phyloP scores from a whole-genome alignment of 2,329 filamentous ascomycete genomes.

The Neoascochyta sp. region DNA sequence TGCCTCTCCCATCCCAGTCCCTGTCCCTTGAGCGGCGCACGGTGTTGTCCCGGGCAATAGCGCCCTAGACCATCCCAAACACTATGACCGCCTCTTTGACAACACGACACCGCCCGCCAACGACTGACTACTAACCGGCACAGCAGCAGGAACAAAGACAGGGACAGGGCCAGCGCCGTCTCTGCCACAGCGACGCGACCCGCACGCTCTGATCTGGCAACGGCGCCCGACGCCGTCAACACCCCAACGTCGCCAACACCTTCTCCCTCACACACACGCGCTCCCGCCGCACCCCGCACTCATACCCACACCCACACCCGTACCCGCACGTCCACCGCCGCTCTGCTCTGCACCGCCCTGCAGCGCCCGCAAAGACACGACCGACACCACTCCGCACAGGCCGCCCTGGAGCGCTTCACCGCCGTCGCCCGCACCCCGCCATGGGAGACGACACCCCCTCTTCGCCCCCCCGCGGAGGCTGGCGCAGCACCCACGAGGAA shows the following conservation, averaged over 20 bases:
- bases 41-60: slow-evolving; percentile 5
- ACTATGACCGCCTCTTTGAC: slow-evolving; percentile 13
- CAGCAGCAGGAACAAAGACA: no score
- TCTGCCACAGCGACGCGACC: slow-evolving; percentile 5
- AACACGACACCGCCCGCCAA: slow-evolving; percentile 20
- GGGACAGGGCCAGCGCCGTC: slow-evolving; percentile 20
- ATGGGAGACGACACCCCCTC: slow-evolving; percentile 27
- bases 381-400: no score
- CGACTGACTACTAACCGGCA: slow-evolving; percentile 33
- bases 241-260: slow-evolving; percentile 21
- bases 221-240: slow-evolving; percentile 28
- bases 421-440: slow-evolving; percentile 31
- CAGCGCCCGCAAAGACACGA: no score
- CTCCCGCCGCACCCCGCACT: no score
- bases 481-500: slow-evolving; percentile 60
- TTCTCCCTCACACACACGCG: no score
- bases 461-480: slow-evolving; percentile 31
- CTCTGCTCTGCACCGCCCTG: no score
- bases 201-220: slow-evolving; percentile 15
- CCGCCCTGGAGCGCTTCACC: no score
- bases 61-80: slow-evolving; percentile 12
- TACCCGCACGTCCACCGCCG: no score
- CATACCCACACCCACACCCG: no score
- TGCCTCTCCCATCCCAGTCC: no score
- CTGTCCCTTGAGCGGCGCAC: no score